Base-by-base conservation (phyloP, 495 filamentous ascomycete genomes). In the Lentithecium fluviatile region DNA sequence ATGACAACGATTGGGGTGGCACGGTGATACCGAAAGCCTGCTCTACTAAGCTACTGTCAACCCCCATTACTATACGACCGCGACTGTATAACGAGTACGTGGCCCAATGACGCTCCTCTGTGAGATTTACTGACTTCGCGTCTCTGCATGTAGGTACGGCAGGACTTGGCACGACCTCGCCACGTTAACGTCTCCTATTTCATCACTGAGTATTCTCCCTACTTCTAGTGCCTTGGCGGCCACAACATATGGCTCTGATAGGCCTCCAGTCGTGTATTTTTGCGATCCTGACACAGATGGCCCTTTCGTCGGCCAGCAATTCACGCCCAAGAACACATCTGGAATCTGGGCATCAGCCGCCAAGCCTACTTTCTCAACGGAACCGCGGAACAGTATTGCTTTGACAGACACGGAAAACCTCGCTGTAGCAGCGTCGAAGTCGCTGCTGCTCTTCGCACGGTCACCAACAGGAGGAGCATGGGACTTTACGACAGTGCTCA, bases 271-370 rank as follows among this genome's bases (percentile, higher is more conserved):
- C 17, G 45, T 67, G 19, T 51, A 60, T 45, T 34, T 67, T 11
- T 29, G 59, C 0, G 45, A 58, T 23, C 59, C 54, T 11, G 25
- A 38, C 2, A 15, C 19, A 23, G 55, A 59, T 34, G 45, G 29
- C 10, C 54, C 48, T 7, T 48, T n/a, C 26, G 15, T 63, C 6
- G 42, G 32, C 13, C 53, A 67, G 32, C 32, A 37, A 17, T 60
- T 56, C 32, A 55, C 64, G 5, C 58, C 53, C 3, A 23, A 29
- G 2, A n/a, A 19, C 17, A 8, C 8, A 11, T 24, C 2, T 15
- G 56, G 59, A 8, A 51, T 67, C 29, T 63, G 58, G 64, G 45
- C 42, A 12, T 48, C 64, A 8, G 47, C 58, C 4, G 51, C 64
- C 1, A 32, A 34, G 12, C 64, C 58, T 29, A 13, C 11, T 7